Evolutionary conservation across 2,329 filamentous ascomycete genomes (phyloP), one percentile per base, ranked within the genome.

Genomic region (Alternaria viburni): DNA sequence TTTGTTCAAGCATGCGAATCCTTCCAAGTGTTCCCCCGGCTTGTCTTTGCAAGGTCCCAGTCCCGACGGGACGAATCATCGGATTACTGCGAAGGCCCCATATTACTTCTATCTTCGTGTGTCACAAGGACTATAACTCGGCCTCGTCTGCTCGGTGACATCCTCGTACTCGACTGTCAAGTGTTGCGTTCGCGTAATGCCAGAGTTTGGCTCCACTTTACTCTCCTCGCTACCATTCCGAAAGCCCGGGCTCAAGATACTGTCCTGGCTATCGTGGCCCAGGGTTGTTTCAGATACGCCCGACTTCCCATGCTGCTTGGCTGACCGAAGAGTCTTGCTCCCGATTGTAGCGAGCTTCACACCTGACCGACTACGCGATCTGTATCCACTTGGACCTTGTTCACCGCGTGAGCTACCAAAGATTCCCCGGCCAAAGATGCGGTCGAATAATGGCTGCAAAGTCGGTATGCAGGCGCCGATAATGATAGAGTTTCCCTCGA

Each of bases 391-490:
- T 32, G 26, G 47, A 32, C 25, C 47, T 21, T 25, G 47, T 8
- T 13, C 26, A 32, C 47, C 47, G 13, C 26, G 26, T 19, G 26
- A 21, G 26, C 47, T 51, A 32, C 47, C 26, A 32, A 51, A 51
- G 6, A 32, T n/a, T 3, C 47, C 47, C 17, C 26, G 47, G 47
- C 26, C 26, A 13, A 51, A 17, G 47, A 51, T 12, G 26, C 11
- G 26, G 26, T 51, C 47, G 8, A 51, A 30, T 7, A 57, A 19
- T 57, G 28, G 44, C 15, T 50, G 54, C 19, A 57, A 30, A 25
- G 44, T 57, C 23, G 54, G 54, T 49, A 57, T 57, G 44, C 44
- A 50, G 36, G 54, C 54, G 25, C 13, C 54, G 54, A 57, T 57
- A 44, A 57, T 57, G 54, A 50, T 57, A 11, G 19, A 15, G 32